Base-by-base conservation (phyloP, 225 moss, liverwort and hornwort genomes). In the Climacium dendroides region DNA sequence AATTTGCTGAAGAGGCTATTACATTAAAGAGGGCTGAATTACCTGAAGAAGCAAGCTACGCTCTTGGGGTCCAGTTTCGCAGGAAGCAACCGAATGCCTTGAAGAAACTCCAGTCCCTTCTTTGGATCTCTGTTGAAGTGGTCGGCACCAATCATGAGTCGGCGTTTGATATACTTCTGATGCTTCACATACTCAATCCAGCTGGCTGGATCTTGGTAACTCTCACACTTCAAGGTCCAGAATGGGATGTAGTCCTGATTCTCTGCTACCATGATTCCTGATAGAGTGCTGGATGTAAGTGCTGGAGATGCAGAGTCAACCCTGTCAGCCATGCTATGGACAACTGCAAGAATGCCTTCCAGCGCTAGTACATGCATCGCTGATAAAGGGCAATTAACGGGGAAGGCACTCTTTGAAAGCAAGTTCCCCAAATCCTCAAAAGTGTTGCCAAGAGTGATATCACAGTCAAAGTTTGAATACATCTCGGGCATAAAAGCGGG, bases 81-180 rank as follows among this genome's bases (percentile, higher is more conserved):
- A 78, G 99, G 99, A 82, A 99, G 92, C 85, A 99, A 92, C 29
- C 94, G 95, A 85, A 99, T 99, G 79, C 96, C 99, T 88, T 99
- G 99, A 86, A 99, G 90, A 91, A 99, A 99, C 87, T 99, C 99
- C 77, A 99, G 92, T 53, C 99, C 99, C 89, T 99, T 99, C 94
- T 99, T 99, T 63, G 99, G 96, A 91, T 99, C 99, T 89, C 99
- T 92, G 89, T 99, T 99, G 47, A 99, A 99, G 90, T 99, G 99
- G 74, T 99, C 99, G 65, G 97, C 99, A 63, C 99, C 99, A 91
- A 99, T 97, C 99, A 99, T 99, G 70, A 99, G 91, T 91, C 97
- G 94, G 67, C 97, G 95, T 86, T 99, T 99, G 59, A 99, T 97
- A 71, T 96, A 97, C 75, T 99, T 99, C 85, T 96, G 97, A 82